Evolutionary conservation across 306 rosid species (phyloP).

Genomic region (Malus fusca): DNA sequence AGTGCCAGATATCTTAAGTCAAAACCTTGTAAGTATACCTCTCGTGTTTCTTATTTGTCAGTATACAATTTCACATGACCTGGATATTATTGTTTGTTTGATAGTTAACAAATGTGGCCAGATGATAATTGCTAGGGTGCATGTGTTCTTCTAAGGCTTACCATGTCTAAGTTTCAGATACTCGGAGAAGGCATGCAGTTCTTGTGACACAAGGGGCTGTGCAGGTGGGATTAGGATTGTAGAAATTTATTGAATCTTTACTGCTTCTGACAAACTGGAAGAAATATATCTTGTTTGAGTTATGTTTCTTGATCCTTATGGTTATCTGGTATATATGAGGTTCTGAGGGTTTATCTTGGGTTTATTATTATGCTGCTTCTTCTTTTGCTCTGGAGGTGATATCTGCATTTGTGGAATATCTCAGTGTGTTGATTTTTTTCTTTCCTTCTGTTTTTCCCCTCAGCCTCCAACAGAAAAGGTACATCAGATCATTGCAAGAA

Average conservation of each 20-base stretch:
- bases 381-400: slow-evolving; percentile 8
- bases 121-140: slow-evolving; percentile 77
- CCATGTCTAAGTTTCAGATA: slow-evolving; percentile 98
- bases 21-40: slow-evolving; percentile 57
- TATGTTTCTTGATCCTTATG: slow-evolving; percentile 62
- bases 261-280: slow-evolving; percentile 45
- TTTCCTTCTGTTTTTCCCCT: slow-evolving; percentile 21
- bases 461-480: slow-evolving; percentile 85
- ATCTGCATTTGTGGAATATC: slow-evolving; percentile 16
- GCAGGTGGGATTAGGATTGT: slow-evolving; percentile 97
- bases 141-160: slow-evolving; percentile 91
- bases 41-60: not conserved
- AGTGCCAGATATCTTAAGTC: slow-evolving; percentile 59
- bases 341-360: slow-evolving; percentile 21
- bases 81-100: slow-evolving; percentile 27
- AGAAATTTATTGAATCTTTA: slow-evolving; percentile 50
- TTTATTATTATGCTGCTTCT: not conserved
- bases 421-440: slow-evolving; percentile 15
- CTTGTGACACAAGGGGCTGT: slow-evolving; percentile 68
- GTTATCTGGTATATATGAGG: slow-evolving; percentile 34
- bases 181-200: slow-evolving; percentile 74
- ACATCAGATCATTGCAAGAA: slow-evolving; percentile 83
- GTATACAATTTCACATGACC: not conserved
- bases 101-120: slow-evolving; percentile 48
- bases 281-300: slow-evolving; percentile 48